phyloP scores from a whole-genome alignment of 2,329 filamentous ascomycete species.

The Xylariaceae sp. region DNA sequence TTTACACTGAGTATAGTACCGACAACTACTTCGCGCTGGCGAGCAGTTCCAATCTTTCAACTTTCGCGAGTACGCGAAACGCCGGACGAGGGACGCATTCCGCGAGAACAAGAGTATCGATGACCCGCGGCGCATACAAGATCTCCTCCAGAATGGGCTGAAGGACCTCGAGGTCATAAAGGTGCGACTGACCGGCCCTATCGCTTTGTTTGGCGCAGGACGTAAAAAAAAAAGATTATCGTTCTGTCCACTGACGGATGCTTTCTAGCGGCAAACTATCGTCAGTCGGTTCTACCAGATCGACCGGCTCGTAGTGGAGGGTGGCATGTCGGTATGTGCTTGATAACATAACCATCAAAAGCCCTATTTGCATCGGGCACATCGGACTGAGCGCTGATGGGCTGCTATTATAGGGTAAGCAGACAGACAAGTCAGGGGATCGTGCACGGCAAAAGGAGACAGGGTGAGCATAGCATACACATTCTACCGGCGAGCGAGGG shows the following conservation, averaged over 20 bases:
- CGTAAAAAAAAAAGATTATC: not conserved
- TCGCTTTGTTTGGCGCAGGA: not conserved
- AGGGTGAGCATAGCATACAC: conserved; percentile 50
- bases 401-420: conserved; percentile 52
- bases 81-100: conserved; percentile 87
- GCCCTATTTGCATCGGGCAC: not conserved
- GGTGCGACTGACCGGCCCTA: conserved; percentile 46
- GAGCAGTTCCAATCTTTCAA: conserved; percentile 91
- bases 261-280: conserved; percentile 77
- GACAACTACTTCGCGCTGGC: conserved; percentile 81
- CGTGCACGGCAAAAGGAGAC: conserved; percentile 73
- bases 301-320: conserved; percentile 87
- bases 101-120: conserved; percentile 68
- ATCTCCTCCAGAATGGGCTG: conserved; percentile 81
- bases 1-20: conserved; percentile 57
- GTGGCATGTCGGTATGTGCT: conserved; percentile 65
- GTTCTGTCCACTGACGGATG: conserved; percentile 6
- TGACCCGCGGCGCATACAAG: conserved; percentile 74
- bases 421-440: conserved; percentile 59
- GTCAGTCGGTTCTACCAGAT: conserved; percentile 93
- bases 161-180: conserved; percentile 86
- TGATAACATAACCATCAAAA: not conserved
- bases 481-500: not conserved
- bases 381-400: conserved; percentile 4
- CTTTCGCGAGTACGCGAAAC: conserved; percentile 92